phyloP scores from a whole-genome alignment of 805 yeast genomes.

The Ogataea naganishii region DNA sequence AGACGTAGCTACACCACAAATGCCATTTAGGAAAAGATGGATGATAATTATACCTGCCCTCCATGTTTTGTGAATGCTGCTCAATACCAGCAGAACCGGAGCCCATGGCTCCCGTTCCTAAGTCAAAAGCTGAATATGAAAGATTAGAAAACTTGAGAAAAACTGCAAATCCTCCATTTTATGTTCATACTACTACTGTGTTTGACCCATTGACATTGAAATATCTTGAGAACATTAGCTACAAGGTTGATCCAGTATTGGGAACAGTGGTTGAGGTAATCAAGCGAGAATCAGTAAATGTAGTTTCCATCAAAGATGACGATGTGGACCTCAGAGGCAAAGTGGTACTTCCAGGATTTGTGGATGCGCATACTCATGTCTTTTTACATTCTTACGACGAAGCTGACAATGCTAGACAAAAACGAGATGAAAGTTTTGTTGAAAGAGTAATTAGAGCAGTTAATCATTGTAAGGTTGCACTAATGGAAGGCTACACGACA shows the following conservation, averaged over 20 bases:
- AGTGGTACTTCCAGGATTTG: constrained; percentile 18
- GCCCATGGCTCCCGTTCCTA: constrained; percentile 10
- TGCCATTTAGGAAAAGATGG: too few relatives aligned
- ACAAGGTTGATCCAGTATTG: constrained; percentile 12
- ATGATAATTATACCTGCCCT: too few relatives aligned
- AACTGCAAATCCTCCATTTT: constrained; percentile 8
- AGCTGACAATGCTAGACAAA: constrained; percentile 16
- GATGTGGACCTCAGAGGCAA: constrained; percentile 18
- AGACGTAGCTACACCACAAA: not conserved
- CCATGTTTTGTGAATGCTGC: constrained; percentile 16
- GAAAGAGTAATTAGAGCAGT: constrained; percentile 18
- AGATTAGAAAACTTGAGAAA: constrained; percentile 9
- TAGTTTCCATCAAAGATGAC: constrained; percentile 1
- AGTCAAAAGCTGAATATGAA: constrained; percentile 12
- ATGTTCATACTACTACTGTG: constrained; percentile 12
- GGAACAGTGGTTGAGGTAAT: constrained; percentile 12
- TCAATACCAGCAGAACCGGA: constrained; percentile 7
- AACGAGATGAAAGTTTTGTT: constrained; percentile 18
- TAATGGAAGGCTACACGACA: constrained; percentile 20
- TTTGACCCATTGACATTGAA: constrained; percentile 12
- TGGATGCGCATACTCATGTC: constrained; percentile 23
- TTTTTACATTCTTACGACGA: constrained; percentile 21
- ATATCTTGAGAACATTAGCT: constrained; percentile 9
- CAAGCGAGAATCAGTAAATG: constrained; percentile 4
- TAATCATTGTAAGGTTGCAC: constrained; percentile 17